Base-by-base conservation (phyloP, 495 filamentous ascomycete species). In the Lasiosphaeria miniovina region DNA sequence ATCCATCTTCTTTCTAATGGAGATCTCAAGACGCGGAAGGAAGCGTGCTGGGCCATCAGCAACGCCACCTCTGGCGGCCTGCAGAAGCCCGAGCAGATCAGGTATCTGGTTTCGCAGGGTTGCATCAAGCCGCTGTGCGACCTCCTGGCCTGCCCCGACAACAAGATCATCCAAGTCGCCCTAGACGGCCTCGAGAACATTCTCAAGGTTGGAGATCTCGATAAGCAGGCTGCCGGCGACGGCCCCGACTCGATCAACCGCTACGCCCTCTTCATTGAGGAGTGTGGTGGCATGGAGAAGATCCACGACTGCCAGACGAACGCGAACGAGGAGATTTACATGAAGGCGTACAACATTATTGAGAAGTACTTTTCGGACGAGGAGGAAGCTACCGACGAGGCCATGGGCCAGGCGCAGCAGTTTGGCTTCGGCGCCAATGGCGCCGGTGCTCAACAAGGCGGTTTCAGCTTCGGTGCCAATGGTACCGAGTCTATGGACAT, bases 321-420 rank as follows among this genome's bases (percentile, higher is more conserved):
- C 66, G 93, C 95, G 77, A 99, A 99, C 78, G 95, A 98, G 77
- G 95, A 99, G 78, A 99, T 99, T 66, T 99, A 99, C 83, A 97
- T 99, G 94, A 99, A 99, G 86, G 96, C 95, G 0, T 99, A 96
- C 82, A 97, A 94, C 81, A 98, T 99, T 77, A 99, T 99, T 68
- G 95, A 98, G 84, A 97, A 96, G 80, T 98, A 99, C 82, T 99
- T 99, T 84, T 96, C 92, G 1, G 95, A 99, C 71, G 94, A 98
- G 65, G 94, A 97, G 11, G 95, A 95, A 68, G 87, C 84, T 61
- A 90, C 81, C 57, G 88, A 85, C 64, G 90, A 91, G 52, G 71
- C 74, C 45, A 81, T 79, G 65, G 75, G 75, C 24, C 76, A 78
- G 61, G 71, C 78, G 38, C 75, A 78, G 5, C 86, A 88, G 36